Evolutionary conservation across 139 green algal species (phyloP), one percentile per base, ranked within the genome.

Genomic region (Volvox africanus): DNA sequence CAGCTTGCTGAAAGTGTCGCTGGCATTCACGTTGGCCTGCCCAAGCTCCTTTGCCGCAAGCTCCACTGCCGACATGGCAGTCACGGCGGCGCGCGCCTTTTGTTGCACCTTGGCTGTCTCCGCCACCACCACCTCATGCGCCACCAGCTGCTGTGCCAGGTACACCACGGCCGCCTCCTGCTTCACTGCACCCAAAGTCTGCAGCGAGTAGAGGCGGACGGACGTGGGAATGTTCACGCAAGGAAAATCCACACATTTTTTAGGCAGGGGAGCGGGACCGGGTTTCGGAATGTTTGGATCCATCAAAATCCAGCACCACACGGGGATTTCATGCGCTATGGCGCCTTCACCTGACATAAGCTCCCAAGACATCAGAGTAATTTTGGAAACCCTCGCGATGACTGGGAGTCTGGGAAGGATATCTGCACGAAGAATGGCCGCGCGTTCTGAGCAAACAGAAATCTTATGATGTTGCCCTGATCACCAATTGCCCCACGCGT

Each of bases 151-250:
- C 91, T 97, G 94, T 21, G 96, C 96, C 82, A 98, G 89, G 85
- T 96, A 92, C 86, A 98, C 96, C 82, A 98, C 96, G 79, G 96
- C 94, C 14, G 93, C 91, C 89, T 98, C 96, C 91, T 98, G 92
- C 36, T 94, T 88, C 2, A 98, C 96, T 17, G 94, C 93, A 44
- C 82, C 61, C 67, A 98, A 55, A 78, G 94, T 95, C 86, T 90
- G 71, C 26, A 50, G 0, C 24, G 65, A 30, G 65, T 73, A 28
- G 65, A 19, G 62, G n/a, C 17, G 62, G 62, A 73, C 21, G 65
- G 82, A 33, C 50, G 35, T 22, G 33, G 82, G 65, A 28, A 28
- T 24, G 65, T 73, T 2, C 21, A 28, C 16, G 24, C 24, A 73
- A 73, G 2, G 65, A 73, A 73, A 73, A 30, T 73, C 24, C 65